Percentiles rank a stretch among this genome's conserved stretches.
phyloP scores from a whole-genome alignment of 1,284 basidiomycete species.

The Moesziomyces sp. region DNA sequence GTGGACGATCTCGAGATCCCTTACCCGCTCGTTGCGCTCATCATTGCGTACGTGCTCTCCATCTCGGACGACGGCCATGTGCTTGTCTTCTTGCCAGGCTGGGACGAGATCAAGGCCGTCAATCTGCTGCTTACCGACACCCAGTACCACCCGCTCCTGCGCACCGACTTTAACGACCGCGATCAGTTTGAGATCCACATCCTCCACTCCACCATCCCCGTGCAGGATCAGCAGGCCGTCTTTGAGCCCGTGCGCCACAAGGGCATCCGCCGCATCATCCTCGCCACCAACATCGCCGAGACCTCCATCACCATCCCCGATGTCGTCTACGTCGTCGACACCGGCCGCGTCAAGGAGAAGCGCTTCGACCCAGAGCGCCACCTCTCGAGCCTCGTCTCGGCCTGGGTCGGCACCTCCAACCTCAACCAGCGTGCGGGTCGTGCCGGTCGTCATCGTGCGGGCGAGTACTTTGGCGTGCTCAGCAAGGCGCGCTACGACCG shows the following conservation, averaged over 20 bases:
- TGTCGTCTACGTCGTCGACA: conserved; percentile 93
- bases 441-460: conserved; percentile 89
- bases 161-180: conserved; percentile 55
- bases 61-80: conserved; percentile 86
- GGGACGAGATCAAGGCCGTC: conserved; percentile 89
- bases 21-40: conserved; percentile 82
- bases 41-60: conserved; percentile 81
- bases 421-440: conserved; percentile 92
- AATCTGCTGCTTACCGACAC: conserved; percentile 75
- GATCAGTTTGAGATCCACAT: conserved; percentile 81
- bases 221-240: conserved; percentile 88
- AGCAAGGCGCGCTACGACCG: conserved; percentile 75
- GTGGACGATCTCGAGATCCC: conserved; percentile 84
- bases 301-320: conserved; percentile 89
- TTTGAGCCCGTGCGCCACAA: conserved; percentile 72
- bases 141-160: conserved; percentile 70
- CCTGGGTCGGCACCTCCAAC: conserved; percentile 93
- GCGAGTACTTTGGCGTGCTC: conserved; percentile 90
- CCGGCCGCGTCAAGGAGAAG: conserved; percentile 88
- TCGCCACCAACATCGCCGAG: conserved; percentile 96
- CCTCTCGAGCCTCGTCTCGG: conserved; percentile 85
- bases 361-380: conserved; percentile 90
- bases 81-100: conserved; percentile 89
- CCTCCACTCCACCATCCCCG: conserved; percentile 89
- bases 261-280: conserved; percentile 81